phyloP scores from a whole-genome alignment of 768 basidiomycete genomes.

The Naganishia kalamii region DNA sequence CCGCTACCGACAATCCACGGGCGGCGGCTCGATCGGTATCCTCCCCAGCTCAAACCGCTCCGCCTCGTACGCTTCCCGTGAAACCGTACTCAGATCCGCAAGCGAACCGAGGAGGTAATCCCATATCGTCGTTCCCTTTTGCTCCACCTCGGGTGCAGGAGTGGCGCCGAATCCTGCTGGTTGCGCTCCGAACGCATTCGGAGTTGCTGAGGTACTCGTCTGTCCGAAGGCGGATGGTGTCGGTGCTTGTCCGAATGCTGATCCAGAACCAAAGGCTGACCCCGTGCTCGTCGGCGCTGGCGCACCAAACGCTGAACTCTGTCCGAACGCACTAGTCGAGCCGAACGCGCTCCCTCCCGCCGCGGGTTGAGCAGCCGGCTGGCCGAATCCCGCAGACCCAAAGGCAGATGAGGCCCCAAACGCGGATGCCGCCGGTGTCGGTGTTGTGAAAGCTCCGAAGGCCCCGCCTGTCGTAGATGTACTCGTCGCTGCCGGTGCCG shows the following conservation, averaged over 20 bases:
- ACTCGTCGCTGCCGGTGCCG: not conserved
- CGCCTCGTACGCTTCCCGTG: constrained; percentile 11
- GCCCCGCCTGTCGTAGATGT: not conserved
- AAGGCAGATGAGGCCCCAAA: constrained; percentile 11
- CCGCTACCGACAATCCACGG: constrained; percentile 22
- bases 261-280: constrained; percentile 16
- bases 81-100: not conserved
- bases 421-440: not conserved
- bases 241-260: not conserved
- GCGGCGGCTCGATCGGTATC: constrained; percentile 23
- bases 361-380: not conserved
- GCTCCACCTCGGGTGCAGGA: not conserved
- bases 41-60: constrained; percentile 22
- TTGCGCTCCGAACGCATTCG: not conserved
- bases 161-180: constrained; percentile 13
- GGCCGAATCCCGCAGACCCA: too few relatives aligned
- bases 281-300: not conserved
- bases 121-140: constrained; percentile 14
- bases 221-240: not conserved
- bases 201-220: not conserved
- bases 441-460: not conserved
- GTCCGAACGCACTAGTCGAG: constrained; percentile 4
- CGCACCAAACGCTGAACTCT: not conserved
- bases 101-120: constrained; percentile 18
- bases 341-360: constrained; percentile 16